Percentiles rank a stretch among this genome's conserved stretches.
These are phyloP conservation scores for Rosa lucieae DNA, from an alignment of 306 rosid species.

Conservation along the genomic window DNA sequence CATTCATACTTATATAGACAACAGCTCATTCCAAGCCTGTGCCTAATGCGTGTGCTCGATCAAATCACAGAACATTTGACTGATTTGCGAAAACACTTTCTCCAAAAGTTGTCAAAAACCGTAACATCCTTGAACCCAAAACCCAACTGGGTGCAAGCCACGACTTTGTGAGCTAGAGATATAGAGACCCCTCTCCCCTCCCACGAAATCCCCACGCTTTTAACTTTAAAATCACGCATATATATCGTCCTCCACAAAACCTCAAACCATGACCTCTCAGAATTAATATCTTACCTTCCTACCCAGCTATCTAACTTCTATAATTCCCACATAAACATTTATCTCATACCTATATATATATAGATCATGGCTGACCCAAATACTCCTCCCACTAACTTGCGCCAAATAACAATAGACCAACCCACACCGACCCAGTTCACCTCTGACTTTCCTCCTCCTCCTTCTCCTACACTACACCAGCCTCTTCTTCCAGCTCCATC, in stretches of 20 bases:
- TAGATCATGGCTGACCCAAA: conserved; percentile 25
- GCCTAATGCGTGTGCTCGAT: conserved; percentile 8
- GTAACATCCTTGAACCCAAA: background rate
- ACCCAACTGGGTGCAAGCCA: conserved; percentile 7
- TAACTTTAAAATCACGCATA: conserved; percentile 16
- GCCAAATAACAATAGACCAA: conserved; percentile 2
- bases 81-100: background rate
- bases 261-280: conserved; percentile 5
- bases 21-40: background rate
- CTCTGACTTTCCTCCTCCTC: conserved; percentile 18
- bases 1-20: background rate
- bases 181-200: background rate
- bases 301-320: background rate
- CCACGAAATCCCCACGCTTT: conserved; percentile 70
- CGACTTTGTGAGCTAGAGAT: background rate
- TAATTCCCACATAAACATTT: background rate
- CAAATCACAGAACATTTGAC: background rate
- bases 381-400: background rate
- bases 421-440: conserved; percentile 4
- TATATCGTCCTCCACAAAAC: background rate
- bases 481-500: background rate
- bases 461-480: background rate
- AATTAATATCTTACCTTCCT: conserved; percentile 9
- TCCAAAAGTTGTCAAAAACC: background rate
- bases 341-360: background rate